These are phyloP conservation scores for Aphanomyces cochlioides DNA, from an alignment of 352 stramenopile species.

Conservation along the genomic window DNA sequence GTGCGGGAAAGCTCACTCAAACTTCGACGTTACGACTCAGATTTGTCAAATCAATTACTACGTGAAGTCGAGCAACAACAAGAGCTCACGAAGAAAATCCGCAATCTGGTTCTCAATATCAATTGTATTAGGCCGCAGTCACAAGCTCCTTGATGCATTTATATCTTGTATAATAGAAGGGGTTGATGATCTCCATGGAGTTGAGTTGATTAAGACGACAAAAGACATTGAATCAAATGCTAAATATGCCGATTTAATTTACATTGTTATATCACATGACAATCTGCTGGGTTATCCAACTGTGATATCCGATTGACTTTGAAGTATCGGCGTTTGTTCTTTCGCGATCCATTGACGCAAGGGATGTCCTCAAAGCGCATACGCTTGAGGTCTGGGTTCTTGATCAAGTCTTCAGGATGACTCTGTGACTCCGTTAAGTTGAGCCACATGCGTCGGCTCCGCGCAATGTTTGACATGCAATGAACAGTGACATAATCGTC, in stretches of 20 bases:
- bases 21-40: constrained; percentile 10
- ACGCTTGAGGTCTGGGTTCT: neutral
- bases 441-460: neutral
- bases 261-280: neutral
- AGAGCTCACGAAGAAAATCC: constrained; percentile 28
- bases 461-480: constrained; percentile 17
- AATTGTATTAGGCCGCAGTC: neutral
- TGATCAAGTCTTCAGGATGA: neutral
- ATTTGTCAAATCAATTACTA: constrained; percentile 2
- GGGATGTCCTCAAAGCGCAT: neutral
- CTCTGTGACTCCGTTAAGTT: neutral
- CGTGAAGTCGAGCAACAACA: constrained; percentile 29
- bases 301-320: constrained; percentile 1
- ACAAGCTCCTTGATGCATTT: no score
- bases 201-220: no score
- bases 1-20: constrained; percentile 1
- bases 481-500: constrained; percentile 1
- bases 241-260: neutral
- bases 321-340: neutral
- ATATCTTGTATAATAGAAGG: neutral
- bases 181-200: no score
- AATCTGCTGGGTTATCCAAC: neutral
- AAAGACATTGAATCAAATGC: neutral
- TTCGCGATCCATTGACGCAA: neutral
- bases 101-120: constrained; percentile 17